Percentiles rank a stretch among this genome's conserved stretches.
Evolutionary conservation across 2,329 filamentous ascomycete species (phyloP).

Genomic region (Sclerotinia borealis): DNA sequence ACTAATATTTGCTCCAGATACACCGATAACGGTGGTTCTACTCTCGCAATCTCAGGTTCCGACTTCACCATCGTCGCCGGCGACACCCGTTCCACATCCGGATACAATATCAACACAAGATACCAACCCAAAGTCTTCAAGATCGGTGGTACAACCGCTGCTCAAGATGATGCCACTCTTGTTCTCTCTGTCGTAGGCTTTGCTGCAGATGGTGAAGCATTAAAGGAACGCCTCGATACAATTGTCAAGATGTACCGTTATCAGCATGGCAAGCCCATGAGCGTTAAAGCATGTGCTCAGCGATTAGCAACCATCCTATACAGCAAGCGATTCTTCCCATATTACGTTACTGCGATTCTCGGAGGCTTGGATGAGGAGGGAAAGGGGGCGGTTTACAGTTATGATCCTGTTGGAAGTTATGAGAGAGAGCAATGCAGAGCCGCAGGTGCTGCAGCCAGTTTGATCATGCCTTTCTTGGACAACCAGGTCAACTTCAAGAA

Average conservation of each 20-base stretch:
- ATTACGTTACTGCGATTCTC: constrained; percentile 93
- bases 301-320: constrained; percentile 93
- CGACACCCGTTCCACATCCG: constrained; percentile 90
- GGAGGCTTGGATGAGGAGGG: constrained; percentile 93
- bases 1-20: constrained; percentile 55
- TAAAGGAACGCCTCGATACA: constrained; percentile 89
- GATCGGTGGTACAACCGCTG: constrained; percentile 84
- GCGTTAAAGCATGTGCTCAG: constrained; percentile 88
- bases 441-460: constrained; percentile 80
- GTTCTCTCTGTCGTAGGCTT: constrained; percentile 93
- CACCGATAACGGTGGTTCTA: constrained; percentile 96
- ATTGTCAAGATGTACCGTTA: constrained; percentile 99
- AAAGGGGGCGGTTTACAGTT: constrained; percentile 89
- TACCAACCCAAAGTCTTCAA: constrained; percentile 95
- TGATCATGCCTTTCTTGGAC: constrained; percentile 99
- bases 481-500: constrained; percentile 99
- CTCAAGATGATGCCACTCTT: constrained; percentile 78
- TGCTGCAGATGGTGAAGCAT: constrained; percentile 85
- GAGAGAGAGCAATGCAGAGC: constrained; percentile 95
- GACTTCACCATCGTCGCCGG: constrained; percentile 96
- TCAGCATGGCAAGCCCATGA: constrained; percentile 95
- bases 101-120: constrained; percentile 98
- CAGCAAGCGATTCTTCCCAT: constrained; percentile 97
- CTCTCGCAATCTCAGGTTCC: constrained; percentile 85
- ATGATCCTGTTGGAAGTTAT: constrained; percentile 96